Conservation (phyloP, 345 rosid species). For the Lenwebbia sp. region DNA sequence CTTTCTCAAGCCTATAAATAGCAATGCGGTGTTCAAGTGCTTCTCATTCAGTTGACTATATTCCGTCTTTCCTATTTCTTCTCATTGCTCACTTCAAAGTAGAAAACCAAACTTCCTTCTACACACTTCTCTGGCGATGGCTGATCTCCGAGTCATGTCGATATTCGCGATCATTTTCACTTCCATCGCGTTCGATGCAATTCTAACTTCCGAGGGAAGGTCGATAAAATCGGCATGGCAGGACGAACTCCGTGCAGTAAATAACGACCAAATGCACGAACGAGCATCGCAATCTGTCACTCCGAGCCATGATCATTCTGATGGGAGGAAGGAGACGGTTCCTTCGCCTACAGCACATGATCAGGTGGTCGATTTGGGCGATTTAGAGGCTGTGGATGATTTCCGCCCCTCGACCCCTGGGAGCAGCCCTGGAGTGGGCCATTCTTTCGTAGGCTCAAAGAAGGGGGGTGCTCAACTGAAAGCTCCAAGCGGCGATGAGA, state of each 20-base stretch:
- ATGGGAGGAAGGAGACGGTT: background rate
- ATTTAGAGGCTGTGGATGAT: background rate
- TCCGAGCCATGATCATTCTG: background rate
- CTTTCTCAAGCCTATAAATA: background rate
- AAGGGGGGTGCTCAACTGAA: background rate
- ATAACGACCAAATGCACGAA: background rate
- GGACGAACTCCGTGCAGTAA: background rate
- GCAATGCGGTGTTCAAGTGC: background rate
- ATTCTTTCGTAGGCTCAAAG: background rate
- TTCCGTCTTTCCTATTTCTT: background rate
- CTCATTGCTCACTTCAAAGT: background rate
- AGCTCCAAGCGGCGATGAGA: background rate
- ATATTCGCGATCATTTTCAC: constrained; percentile 7
- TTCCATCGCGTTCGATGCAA: constrained; percentile 3
- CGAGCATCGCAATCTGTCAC: background rate
- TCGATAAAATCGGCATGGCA: constrained; percentile 2
- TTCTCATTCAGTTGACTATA: background rate
- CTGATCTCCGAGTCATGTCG: background rate
- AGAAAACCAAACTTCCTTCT: background rate
- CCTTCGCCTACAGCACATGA: background rate
- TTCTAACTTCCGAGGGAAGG: constrained; percentile 19
- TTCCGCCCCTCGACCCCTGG: constrained; percentile 29
- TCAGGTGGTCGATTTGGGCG: background rate
- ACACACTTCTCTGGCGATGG: constrained; percentile 5
- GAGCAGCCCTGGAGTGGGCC: constrained; percentile 30